A percentile compares a stretch with the other conserved stretches of the same genome.
These are phyloP conservation scores for Cryomyces antarcticus DNA, from an alignment of 495 filamentous ascomycete genomes.

Conservation along the genomic window DNA sequence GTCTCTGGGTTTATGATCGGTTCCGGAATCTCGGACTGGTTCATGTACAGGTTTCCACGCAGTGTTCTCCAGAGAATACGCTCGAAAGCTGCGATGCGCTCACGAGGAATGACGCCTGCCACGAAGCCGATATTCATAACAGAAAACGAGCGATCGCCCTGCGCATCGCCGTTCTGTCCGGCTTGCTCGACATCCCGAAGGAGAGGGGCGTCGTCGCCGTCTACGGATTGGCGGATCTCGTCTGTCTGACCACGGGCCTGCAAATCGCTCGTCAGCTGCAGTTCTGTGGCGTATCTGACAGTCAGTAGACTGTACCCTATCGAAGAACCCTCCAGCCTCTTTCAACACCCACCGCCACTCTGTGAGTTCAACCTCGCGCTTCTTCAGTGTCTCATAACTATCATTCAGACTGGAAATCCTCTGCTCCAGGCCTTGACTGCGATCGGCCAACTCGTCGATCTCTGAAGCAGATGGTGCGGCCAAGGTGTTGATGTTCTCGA, in stretches of 20 bases:
- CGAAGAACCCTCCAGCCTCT: slow-evolving; percentile 92
- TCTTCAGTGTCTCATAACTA: slow-evolving; percentile 95
- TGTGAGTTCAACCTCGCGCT: slow-evolving; percentile 84
- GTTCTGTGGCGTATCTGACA: neutral
- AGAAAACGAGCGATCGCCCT: slow-evolving; percentile 65
- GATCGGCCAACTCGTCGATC: slow-evolving; percentile 87
- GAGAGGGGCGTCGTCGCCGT: slow-evolving; percentile 48
- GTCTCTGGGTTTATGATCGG: slow-evolving; percentile 80
- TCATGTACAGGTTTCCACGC: slow-evolving; percentile 98
- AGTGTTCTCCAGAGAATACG: slow-evolving; percentile 92
- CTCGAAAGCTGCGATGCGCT: slow-evolving; percentile 87
- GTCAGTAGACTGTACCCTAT: slow-evolving; percentile 32
- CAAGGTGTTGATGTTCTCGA: slow-evolving; percentile 45
- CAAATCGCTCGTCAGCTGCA: slow-evolving; percentile 9
- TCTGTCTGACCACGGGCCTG: slow-evolving; percentile 84
- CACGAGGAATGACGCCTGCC: slow-evolving; percentile 86
- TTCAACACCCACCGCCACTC: slow-evolving; percentile 96
- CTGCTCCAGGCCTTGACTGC: slow-evolving; percentile 78
- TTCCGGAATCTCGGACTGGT: slow-evolving; percentile 93
- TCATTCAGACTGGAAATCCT: slow-evolving; percentile 80
- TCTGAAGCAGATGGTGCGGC: slow-evolving; percentile 75
- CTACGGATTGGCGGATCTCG: slow-evolving; percentile 79
- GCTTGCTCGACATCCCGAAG: slow-evolving; percentile 52
- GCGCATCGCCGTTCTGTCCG: slow-evolving; percentile 46
- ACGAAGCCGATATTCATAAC: slow-evolving; percentile 99